These are phyloP conservation scores for Gaeumannomyces tritici DNA, from an alignment of 2,329 filamentous ascomycete genomes.

Conservation along the genomic window DNA sequence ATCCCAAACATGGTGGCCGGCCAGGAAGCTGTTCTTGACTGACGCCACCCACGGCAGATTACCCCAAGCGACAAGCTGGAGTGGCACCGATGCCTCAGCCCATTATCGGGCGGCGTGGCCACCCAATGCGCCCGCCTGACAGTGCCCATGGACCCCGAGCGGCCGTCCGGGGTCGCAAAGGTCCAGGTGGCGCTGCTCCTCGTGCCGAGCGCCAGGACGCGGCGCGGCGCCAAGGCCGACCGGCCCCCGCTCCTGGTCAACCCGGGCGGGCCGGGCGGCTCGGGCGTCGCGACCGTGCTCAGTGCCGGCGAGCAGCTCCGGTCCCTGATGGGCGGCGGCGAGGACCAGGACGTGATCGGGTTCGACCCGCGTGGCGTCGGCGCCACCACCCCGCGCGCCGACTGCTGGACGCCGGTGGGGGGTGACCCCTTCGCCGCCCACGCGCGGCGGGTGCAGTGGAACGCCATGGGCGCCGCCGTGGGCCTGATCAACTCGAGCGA, in stretches of 20 bases:
- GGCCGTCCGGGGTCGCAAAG: slow-evolving; percentile 18
- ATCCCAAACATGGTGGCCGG: background rate
- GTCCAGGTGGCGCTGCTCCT: slow-evolving; percentile 30
- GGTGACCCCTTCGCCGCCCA: background rate
- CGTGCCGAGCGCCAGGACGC: slow-evolving; percentile 23
- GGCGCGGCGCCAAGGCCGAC: slow-evolving; percentile 23
- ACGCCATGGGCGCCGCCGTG: slow-evolving; percentile 14
- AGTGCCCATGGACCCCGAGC: slow-evolving; percentile 31
- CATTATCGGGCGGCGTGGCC: no score
- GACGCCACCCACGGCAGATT: slow-evolving; percentile 15
- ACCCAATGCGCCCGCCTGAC: slow-evolving; percentile 29
- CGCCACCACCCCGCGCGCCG: slow-evolving; percentile 25
- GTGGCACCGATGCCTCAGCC: slow-evolving; percentile 32
- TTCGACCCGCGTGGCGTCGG: slow-evolving; percentile 38
- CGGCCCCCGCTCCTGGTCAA: slow-evolving; percentile 33
- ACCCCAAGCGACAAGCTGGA: slow-evolving; percentile 29
- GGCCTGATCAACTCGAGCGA: slow-evolving; percentile 24
- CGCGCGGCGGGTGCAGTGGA: background rate
- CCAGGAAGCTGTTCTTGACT: background rate
- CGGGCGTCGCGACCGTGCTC: slow-evolving; percentile 21
- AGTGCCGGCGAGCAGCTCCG: slow-evolving; percentile 20
- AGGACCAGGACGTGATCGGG: slow-evolving; percentile 32
- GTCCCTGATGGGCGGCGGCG: slow-evolving; percentile 23
- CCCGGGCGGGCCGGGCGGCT: slow-evolving; percentile 29
- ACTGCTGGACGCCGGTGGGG: slow-evolving; percentile 23